Base-by-base conservation (phyloP, 2,329 filamentous ascomycete species). In the Torrubiella hemipterigena region DNA sequence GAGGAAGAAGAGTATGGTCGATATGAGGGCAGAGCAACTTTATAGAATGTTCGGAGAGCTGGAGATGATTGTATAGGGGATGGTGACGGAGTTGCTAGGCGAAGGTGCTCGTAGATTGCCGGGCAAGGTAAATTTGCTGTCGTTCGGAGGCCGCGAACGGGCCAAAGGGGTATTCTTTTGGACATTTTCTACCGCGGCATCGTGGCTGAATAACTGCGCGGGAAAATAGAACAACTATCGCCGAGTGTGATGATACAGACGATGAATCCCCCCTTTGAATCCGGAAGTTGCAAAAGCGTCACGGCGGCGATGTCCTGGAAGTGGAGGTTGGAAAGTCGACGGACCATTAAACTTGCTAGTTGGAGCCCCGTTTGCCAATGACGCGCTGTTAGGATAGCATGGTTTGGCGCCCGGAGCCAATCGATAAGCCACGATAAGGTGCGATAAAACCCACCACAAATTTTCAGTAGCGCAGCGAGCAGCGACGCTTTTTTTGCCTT, bases 361-460 rank as follows among this genome's bases (percentile, higher is more conserved):
- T 44, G 33, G 29, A 33, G 29, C 34, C 34, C 34, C 33, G 32
- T 35, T 52, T n/a, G n/a, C n/a, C 46, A 51, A 56, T 58, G 55
- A 58, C 55, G 55, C 55, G 52, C 49, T 42, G 42, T 39, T 39
- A 38, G 29, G 30, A 31, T 21, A 20, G 29, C n/a, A 30, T 34
- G 28, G 32, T 31, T 32, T 18, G 16, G 19, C 18, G 18, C 24
- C 24, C 15, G 36, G 30, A 35, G 20, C 55, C 51, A 57, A 57
- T 55, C 37, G 55, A 59, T 58, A 57, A 53, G 52, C 38, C 5
- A n/a, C 40, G 56, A 59, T 58, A 59, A 51, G 29, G n/a, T 17
- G 9, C 14, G 9, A 20, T 25, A 9, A 30, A 8, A 20, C 21
- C 14, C 19, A 27, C 42, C 37, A 41, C 33, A 33, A 37, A 41